A percentile compares a stretch with the other conserved stretches of the same genome.
Evolutionary conservation across 2,329 filamentous ascomycete genomes (phyloP).

Genomic region (Gnomoniopsis sp.): DNA sequence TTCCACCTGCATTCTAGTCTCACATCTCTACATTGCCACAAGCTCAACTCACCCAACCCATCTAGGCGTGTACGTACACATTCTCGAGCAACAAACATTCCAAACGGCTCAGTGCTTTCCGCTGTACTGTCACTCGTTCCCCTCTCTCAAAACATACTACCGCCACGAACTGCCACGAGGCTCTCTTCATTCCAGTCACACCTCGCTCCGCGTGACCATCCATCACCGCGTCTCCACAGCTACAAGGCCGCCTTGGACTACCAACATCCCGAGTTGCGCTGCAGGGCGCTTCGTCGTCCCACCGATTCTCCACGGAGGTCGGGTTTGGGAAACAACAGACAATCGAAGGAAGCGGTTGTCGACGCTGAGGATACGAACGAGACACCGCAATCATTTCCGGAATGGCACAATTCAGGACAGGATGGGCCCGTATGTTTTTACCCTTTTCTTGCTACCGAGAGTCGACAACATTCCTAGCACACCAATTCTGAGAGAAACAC

Average conservation of each 20-base stretch:
- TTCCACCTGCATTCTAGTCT: slow-evolving; percentile 14
- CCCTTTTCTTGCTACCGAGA: not conserved
- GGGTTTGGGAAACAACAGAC: slow-evolving; percentile 8
- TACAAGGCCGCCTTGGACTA: not conserved
- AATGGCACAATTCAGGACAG: slow-evolving; percentile 36
- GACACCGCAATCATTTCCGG: not conserved
- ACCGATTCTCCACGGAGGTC: slow-evolving; percentile 18
- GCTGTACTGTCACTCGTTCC: not conserved
- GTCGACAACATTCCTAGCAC: not conserved
- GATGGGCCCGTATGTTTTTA: slow-evolving; percentile 45
- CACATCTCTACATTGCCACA: not conserved
- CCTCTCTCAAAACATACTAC: no score
- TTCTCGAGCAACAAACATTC: slow-evolving; percentile 1
- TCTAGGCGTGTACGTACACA: not conserved
- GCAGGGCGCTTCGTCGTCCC: slow-evolving; percentile 16
- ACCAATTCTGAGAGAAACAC: not conserved
- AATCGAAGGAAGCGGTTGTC: not conserved
- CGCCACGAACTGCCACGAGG: not conserved
- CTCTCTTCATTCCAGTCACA: slow-evolving; percentile 6
- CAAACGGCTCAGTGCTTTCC: not conserved
- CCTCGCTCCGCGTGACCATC: not conserved
- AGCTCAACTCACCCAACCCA: not conserved
- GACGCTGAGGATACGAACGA: not conserved
- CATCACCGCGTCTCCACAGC: not conserved
- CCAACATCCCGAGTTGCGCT: slow-evolving; percentile 8